A percentile compares a stretch with the other conserved stretches of the same genome.
These are phyloP conservation scores for Phytophthora sp. DNA, from an alignment of 352 stramenopile genomes.

Conservation along the genomic window DNA sequence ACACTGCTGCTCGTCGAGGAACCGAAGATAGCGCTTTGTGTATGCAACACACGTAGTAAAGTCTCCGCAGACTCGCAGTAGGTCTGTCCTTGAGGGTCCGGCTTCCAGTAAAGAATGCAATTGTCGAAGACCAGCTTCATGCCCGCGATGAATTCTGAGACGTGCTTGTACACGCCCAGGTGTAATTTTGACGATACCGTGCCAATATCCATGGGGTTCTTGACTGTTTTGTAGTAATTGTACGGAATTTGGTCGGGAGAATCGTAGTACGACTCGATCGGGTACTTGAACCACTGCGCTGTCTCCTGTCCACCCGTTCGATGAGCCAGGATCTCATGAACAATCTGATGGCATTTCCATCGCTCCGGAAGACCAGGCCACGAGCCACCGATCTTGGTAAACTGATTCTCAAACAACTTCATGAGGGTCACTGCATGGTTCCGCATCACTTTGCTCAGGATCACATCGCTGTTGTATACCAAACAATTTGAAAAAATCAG, in stretches of 20 bases:
- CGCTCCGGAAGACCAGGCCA: slow-evolving; percentile 75
- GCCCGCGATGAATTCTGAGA: slow-evolving; percentile 60
- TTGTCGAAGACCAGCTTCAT: slow-evolving; percentile 89
- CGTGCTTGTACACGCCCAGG: slow-evolving; percentile 67
- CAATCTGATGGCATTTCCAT: slow-evolving; percentile 87
- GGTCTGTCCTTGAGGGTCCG: slow-evolving; percentile 72
- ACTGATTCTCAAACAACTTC: slow-evolving; percentile 81
- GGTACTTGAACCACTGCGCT: slow-evolving; percentile 90
- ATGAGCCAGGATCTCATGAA: slow-evolving; percentile 78
- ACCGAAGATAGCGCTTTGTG: slow-evolving; percentile 50
- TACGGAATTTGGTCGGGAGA: slow-evolving; percentile 84
- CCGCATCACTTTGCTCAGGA: slow-evolving; percentile 84
- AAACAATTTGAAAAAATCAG: slow-evolving; percentile 90
- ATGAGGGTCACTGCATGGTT: slow-evolving; percentile 85
- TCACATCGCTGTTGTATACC: slow-evolving; percentile 88
- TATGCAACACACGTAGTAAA: slow-evolving; percentile 60
- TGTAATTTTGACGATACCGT: slow-evolving; percentile 79
- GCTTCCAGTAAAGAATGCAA: slow-evolving; percentile 83
- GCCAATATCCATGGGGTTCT: slow-evolving; percentile 82
- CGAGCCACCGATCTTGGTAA: slow-evolving; percentile 68
- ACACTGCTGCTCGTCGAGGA: slow-evolving; percentile 32
- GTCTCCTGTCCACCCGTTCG: slow-evolving; percentile 80
- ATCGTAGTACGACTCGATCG: slow-evolving; percentile 85
- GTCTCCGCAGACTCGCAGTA: slow-evolving; percentile 82
- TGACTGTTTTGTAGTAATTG: slow-evolving; percentile 84